These are phyloP conservation scores for Earliella scabrosa DNA, from an alignment of 1,284 basidiomycete species.

Conservation along the genomic window DNA sequence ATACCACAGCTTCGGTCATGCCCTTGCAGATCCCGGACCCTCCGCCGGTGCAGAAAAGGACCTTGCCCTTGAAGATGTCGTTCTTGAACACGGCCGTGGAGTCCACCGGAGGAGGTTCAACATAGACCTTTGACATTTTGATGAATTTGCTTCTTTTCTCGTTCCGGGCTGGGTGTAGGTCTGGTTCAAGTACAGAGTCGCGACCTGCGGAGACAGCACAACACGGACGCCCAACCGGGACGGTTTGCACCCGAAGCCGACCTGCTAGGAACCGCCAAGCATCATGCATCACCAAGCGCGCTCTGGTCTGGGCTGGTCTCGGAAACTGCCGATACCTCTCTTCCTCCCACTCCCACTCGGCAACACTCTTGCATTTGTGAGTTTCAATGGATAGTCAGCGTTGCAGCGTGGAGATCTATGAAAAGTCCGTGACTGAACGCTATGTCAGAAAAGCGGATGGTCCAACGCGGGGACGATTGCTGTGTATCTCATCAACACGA, in stretches of 20 bases:
- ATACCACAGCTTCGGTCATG: slow-evolving; percentile 83
- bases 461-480: too few species aligned
- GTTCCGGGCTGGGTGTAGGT: too few species aligned
- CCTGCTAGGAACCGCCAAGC: too few species aligned
- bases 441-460: too few species aligned
- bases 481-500: too few species aligned
- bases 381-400: too few species aligned
- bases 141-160: neutral
- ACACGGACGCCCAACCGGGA: neutral
- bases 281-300: too few species aligned
- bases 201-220: neutral
- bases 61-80: slow-evolving; percentile 90
- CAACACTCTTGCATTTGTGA: too few species aligned
- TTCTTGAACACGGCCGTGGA: slow-evolving; percentile 73
- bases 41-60: slow-evolving; percentile 92
- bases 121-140: slow-evolving; percentile 28
- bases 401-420: too few species aligned
- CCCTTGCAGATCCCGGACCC: slow-evolving; percentile 91
- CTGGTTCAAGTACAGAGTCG: neutral
- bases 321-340: neutral
- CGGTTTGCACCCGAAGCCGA: neutral
- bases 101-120: slow-evolving; percentile 45
- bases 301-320: neutral
- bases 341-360: too few species aligned
- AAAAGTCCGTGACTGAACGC: too few species aligned